phyloP scores from a whole-genome alignment of 371 early-diverging fungal genomes.

The Apophysomyces ossiformis region DNA sequence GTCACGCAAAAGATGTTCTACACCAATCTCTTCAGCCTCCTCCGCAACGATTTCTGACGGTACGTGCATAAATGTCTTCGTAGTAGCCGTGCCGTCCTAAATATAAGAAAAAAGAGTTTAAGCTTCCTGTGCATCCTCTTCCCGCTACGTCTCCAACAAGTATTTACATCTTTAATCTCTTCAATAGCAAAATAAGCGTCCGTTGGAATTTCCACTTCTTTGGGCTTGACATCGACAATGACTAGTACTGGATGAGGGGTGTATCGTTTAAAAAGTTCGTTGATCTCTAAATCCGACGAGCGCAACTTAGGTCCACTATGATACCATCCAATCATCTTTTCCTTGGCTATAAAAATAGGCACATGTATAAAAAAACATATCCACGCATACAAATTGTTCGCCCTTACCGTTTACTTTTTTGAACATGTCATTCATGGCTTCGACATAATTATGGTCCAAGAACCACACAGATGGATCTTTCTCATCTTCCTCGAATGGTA shows the following conservation, averaged over 20 bases:
- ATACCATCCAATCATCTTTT: constrained; percentile 99
- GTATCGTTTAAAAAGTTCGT: constrained; percentile 96
- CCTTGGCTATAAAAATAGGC: constrained; percentile 74
- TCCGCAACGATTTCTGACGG: constrained; percentile 97
- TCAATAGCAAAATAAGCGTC: constrained; percentile 96
- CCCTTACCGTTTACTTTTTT: constrained; percentile 96
- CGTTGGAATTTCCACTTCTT: constrained; percentile 91
- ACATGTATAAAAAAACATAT: neutral
- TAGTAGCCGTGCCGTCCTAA: constrained; percentile 94
- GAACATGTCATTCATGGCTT: constrained; percentile 99
- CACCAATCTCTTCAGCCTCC: constrained; percentile 99
- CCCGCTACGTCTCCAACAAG: neutral
- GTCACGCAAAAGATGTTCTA: constrained; percentile 98
- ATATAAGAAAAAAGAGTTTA: neutral
- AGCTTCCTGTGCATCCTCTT: neutral
- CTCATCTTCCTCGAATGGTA: constrained; percentile 99
- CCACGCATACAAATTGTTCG: neutral
- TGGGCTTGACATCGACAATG: constrained; percentile 94
- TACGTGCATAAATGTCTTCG: constrained; percentile 95
- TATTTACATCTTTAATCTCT: constrained; percentile 87
- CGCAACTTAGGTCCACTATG: constrained; percentile 99
- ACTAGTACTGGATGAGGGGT: constrained; percentile 95
- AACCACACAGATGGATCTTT: constrained; percentile 98
- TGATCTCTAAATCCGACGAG: constrained; percentile 98
- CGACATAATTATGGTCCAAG: constrained; percentile 99